Evolutionary conservation across 179 eudicot species (phyloP).

Genomic region (Nepenthes alata): DNA sequence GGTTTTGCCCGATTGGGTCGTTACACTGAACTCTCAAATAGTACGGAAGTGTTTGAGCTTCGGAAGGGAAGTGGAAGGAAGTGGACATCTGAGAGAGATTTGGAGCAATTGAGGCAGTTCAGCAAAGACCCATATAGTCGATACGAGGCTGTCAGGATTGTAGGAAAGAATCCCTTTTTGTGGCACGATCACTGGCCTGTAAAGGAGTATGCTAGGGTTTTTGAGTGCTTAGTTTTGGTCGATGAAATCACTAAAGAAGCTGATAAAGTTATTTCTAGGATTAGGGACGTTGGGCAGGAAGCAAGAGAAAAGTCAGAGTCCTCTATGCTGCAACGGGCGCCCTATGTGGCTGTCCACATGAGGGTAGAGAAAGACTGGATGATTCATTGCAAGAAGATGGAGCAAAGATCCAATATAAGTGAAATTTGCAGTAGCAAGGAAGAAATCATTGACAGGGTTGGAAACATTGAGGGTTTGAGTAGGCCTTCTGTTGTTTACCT

Average conservation of each 20-base stretch:
- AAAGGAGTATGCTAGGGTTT: slow-evolving; percentile 66
- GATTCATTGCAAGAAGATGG: slow-evolving; percentile 84
- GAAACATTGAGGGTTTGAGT: slow-evolving; percentile 37
- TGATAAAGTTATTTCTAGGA: slow-evolving; percentile 54
- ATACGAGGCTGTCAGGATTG: slow-evolving; percentile 41
- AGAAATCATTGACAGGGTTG: slow-evolving; percentile 69
- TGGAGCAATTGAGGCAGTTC: slow-evolving; percentile 57
- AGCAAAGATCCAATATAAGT: slow-evolving; percentile 43
- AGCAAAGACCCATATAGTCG: slow-evolving; percentile 29
- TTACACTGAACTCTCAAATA: slow-evolving; percentile 42
- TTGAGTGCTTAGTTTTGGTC: slow-evolving; percentile 72
- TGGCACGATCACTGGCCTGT: slow-evolving; percentile 98
- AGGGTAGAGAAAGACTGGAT: slow-evolving; percentile 94
- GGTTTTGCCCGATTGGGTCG: slow-evolving; percentile 66
- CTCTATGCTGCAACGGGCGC: slow-evolving; percentile 9
- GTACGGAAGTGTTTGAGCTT: slow-evolving; percentile 37
- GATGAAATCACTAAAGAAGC: slow-evolving; percentile 66
- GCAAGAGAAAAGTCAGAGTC: slow-evolving; percentile 4
- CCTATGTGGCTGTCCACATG: slow-evolving; percentile 89
- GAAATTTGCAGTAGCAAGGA: slow-evolving; percentile 85
- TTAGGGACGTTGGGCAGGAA: slow-evolving; percentile 41
- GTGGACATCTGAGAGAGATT: slow-evolving; percentile 74
- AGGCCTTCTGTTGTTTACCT: slow-evolving; percentile 57
- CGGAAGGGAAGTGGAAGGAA: slow-evolving; percentile 83
- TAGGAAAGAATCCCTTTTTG: slow-evolving; percentile 81